A percentile compares a stretch with the other conserved stretches of the same genome.
phyloP scores from a whole-genome alignment of 2,329 filamentous ascomycete genomes.

The Talaromyces verruculosus region DNA sequence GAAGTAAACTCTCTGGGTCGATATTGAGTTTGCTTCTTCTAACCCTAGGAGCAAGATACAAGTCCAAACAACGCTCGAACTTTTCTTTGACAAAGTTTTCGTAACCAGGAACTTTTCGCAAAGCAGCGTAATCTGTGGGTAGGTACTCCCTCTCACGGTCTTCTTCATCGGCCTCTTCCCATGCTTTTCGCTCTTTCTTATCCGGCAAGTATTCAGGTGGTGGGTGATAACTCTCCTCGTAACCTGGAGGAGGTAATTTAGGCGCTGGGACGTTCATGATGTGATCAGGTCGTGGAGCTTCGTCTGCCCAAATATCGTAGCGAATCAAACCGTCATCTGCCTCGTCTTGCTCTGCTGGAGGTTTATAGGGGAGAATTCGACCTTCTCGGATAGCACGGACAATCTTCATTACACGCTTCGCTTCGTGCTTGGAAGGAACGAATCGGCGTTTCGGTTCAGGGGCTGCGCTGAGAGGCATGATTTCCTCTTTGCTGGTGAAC shows the following conservation, averaged over 20 bases:
- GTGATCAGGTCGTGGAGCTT: constrained; percentile 77
- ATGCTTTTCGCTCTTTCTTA: constrained; percentile 76
- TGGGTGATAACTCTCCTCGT: constrained; percentile 95
- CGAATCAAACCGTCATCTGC: constrained; percentile 66
- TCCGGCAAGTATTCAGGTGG: constrained; percentile 91
- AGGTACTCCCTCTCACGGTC: constrained; percentile 88
- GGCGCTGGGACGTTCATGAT: constrained; percentile 94
- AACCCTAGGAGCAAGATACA: constrained; percentile 90
- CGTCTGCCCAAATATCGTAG: constrained; percentile 95
- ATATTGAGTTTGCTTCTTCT: constrained; percentile 95
- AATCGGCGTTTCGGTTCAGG: constrained; percentile 96
- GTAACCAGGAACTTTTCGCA: constrained; percentile 91
- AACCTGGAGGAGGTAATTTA: constrained; percentile 87
- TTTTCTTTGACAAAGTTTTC: constrained; percentile 88
- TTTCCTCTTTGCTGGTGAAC: constrained; percentile 85
- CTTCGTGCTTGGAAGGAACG: constrained; percentile 93
- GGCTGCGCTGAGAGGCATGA: constrained; percentile 91
- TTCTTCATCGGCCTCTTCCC: constrained; percentile 84
- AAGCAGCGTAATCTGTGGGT: constrained; percentile 74
- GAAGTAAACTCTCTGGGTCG: constrained; percentile 86
- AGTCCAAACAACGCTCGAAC: constrained; percentile 90
- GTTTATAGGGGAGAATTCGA: constrained; percentile 85
- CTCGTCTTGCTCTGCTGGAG: constrained; percentile 70
- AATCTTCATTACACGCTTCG: constrained; percentile 94
- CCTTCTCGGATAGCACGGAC: constrained; percentile 94